These are phyloP conservation scores for Fusarium xylarioides DNA, from an alignment of 2,329 filamentous ascomycete genomes.

Conservation along the genomic window DNA sequence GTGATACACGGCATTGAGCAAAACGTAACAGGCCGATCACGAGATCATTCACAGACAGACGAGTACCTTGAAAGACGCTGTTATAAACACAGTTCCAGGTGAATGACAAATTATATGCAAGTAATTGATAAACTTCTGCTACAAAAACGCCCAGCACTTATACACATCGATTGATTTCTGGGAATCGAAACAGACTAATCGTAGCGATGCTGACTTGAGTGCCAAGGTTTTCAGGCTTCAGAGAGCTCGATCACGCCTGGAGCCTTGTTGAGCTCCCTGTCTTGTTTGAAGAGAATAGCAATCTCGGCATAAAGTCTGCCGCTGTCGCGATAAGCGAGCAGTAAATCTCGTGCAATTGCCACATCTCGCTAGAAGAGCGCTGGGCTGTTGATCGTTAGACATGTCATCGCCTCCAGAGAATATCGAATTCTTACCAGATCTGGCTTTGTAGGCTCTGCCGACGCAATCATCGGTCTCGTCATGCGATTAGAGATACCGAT, in stretches of 20 bases:
- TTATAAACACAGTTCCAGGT: neutral
- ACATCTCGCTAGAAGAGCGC: neutral
- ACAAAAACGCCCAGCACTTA: neutral
- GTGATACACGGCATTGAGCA: accelerated
- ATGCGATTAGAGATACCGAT: neutral
- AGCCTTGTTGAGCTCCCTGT: neutral
- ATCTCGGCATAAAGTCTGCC: neutral
- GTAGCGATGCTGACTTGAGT: accelerated
- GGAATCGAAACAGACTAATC: neutral
- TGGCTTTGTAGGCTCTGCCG: neutral
- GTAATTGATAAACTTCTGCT: neutral
- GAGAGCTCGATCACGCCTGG: neutral
- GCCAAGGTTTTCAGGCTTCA: neutral
- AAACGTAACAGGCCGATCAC: accelerated
- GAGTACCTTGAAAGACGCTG: neutral
- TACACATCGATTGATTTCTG: neutral
- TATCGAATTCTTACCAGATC: neutral
- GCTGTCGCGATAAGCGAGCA: neutral
- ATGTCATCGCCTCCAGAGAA: too few species aligned
- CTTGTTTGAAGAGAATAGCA: neutral
- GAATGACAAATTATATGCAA: neutral
- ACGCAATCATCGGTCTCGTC: neutral
- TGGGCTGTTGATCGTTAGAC: neutral
- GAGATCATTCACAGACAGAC: neutral
- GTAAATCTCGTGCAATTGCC: neutral